A percentile compares a stretch with the other conserved stretches of the same genome.
phyloP scores from a whole-genome alignment of 2,329 filamentous ascomycete species.

The Alternaria incomplexa region DNA sequence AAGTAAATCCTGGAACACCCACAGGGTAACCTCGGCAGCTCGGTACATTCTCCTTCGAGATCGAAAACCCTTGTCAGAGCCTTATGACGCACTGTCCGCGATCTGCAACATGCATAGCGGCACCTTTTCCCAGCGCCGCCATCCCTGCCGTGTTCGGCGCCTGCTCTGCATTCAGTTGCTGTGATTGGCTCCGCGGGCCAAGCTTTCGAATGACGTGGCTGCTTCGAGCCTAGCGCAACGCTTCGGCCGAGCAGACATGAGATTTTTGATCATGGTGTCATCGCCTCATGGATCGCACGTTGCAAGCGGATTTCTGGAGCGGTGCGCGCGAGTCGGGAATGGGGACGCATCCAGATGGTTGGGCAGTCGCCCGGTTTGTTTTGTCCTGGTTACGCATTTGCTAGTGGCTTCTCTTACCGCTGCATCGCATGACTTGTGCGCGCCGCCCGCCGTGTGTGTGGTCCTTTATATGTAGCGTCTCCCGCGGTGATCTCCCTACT shows the following conservation, averaged over 20 bases:
- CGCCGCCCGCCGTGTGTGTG: background rate
- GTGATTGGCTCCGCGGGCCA: background rate
- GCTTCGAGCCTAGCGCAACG: background rate
- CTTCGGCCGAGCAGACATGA: conserved; percentile 16
- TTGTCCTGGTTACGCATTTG: background rate
- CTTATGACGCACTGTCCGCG: conserved; percentile 10
- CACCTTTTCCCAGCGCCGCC: background rate
- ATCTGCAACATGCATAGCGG: conserved; percentile 6
- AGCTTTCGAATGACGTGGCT: background rate
- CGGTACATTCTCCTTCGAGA: background rate
- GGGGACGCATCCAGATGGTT: conserved; percentile 3
- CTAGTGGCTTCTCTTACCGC: background rate
- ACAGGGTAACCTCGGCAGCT: conserved; percentile 6
- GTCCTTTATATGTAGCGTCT: conserved; percentile 22
- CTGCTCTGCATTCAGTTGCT: background rate
- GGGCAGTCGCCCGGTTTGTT: conserved; percentile 7
- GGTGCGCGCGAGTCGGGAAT: conserved; percentile 2
- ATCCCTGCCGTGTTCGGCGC: background rate
- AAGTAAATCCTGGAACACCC: background rate
- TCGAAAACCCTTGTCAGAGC: background rate
- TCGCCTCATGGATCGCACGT: conserved; percentile 13
- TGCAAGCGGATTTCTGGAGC: conserved; percentile 1
- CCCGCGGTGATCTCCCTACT: conserved; percentile 1
- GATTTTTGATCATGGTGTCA: conserved; percentile 25
- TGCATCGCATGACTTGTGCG: conserved; percentile 5